Conservation (phyloP, 139 green algal genomes). For the Gonium pectorale region DNA sequence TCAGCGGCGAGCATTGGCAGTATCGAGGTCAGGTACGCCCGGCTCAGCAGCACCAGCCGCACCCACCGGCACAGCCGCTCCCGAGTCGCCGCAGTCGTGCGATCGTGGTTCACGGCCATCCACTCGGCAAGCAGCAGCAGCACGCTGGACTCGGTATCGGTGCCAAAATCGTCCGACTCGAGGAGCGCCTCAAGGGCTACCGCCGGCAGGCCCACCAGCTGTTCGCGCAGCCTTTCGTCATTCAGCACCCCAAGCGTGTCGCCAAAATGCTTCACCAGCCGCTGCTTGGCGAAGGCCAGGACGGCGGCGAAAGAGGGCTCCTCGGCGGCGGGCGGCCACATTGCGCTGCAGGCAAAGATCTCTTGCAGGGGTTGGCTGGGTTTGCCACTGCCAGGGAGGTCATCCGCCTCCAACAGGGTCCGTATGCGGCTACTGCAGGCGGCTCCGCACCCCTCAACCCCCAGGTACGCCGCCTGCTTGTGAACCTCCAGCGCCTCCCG, state of each 20-base stretch:
- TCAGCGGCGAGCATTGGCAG: neutral
- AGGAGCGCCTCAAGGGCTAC: neutral
- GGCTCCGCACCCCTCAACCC: too few species aligned
- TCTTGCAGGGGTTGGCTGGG: too few species aligned
- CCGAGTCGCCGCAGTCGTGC: neutral
- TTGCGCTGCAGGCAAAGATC: too few species aligned
- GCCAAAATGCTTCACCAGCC: neutral
- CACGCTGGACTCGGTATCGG: neutral
- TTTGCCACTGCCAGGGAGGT: too few species aligned
- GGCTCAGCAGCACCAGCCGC: conserved; percentile 1
- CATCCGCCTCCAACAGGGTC: too few species aligned
- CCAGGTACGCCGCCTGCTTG: too few species aligned
- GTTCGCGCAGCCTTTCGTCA: neutral
- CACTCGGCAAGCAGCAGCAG: neutral
- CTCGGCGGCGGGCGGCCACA: neutral
- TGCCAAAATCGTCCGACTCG: neutral
- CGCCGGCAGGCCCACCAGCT: neutral
- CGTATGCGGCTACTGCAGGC: too few species aligned
- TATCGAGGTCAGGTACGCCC: conserved; percentile 8
- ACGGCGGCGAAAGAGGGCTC: neutral
- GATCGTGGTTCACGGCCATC: neutral
- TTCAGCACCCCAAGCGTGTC: neutral
- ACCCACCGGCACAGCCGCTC: conserved; percentile 3
- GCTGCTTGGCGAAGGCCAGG: neutral
- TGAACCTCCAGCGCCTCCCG: too few species aligned